phyloP scores from a whole-genome alignment of 768 basidiomycete species.

The Naematelia encephala region DNA sequence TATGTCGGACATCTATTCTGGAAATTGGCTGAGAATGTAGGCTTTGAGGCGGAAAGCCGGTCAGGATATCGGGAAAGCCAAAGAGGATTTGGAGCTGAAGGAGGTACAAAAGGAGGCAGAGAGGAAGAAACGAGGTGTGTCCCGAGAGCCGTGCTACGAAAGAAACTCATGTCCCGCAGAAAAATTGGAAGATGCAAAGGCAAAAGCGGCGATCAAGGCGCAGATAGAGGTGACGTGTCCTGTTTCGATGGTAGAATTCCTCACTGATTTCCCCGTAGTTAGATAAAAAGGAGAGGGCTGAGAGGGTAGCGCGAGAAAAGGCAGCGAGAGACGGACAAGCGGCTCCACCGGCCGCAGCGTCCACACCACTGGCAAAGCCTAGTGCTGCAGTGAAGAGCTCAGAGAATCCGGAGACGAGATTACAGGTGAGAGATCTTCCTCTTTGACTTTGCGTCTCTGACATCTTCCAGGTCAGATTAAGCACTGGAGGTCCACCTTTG shows the following conservation, averaged over 20 bases:
- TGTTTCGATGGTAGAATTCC: neutral
- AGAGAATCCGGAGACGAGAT: constrained; percentile 79
- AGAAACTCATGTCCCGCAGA: constrained; percentile 55
- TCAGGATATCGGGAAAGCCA: constrained; percentile 67
- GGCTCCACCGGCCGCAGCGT: constrained; percentile 51
- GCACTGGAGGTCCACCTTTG: constrained; percentile 73
- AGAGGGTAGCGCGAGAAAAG: constrained; percentile 84
- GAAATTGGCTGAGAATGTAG: constrained; percentile 61
- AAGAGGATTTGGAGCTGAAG: constrained; percentile 66
- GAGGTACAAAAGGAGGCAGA: constrained; percentile 63
- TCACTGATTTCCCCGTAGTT: constrained; percentile 51
- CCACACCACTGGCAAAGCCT: constrained; percentile 52
- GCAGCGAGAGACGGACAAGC: constrained; percentile 75
- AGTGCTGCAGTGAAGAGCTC: constrained; percentile 57
- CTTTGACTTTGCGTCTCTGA: neutral
- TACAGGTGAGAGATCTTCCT: constrained; percentile 56
- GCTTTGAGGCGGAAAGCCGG: constrained; percentile 78
- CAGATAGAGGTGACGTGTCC: constrained; percentile 66
- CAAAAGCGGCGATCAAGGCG: constrained; percentile 78
- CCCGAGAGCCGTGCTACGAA: neutral
- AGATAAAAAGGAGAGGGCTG: constrained; percentile 83
- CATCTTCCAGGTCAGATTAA: constrained; percentile 66
- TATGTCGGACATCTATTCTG: no score
- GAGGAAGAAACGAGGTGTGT: constrained; percentile 69
- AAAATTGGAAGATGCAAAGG: constrained; percentile 82